Conservation (phyloP, 331 rosid species). For the Rosa hybrid region DNA sequence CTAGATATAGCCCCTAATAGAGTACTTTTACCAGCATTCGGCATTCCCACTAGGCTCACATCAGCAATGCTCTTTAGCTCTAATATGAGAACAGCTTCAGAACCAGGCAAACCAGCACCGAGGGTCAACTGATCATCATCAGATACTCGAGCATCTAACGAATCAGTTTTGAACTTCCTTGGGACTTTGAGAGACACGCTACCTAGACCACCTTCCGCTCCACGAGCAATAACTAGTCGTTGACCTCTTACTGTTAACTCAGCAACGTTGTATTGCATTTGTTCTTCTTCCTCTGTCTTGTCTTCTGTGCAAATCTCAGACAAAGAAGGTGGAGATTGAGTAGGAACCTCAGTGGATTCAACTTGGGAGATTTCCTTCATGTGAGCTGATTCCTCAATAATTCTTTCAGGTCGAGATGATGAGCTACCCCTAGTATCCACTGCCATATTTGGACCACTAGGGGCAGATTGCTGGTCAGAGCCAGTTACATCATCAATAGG, state of each 20-base stretch:
- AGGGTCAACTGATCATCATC: constrained; percentile 42
- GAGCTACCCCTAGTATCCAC: constrained; percentile 23
- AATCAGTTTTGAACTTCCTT: constrained; percentile 36
- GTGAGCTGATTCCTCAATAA: constrained; percentile 24
- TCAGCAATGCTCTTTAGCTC: constrained; percentile 95
- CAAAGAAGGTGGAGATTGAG: constrained; percentile 36
- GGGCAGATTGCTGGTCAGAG: constrained; percentile 23
- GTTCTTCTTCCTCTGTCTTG: constrained; percentile 41
- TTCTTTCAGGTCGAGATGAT: constrained; percentile 28
- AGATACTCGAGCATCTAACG: constrained; percentile 25
- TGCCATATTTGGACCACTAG: constrained; percentile 25
- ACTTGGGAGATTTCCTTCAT: constrained; percentile 22
- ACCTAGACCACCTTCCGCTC: constrained; percentile 86
- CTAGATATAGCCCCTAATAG: constrained; percentile 84
- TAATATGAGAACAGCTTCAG: constrained; percentile 68
- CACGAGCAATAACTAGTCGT: constrained; percentile 58
- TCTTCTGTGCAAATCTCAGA: constrained; percentile 36
- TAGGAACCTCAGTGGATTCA: constrained; percentile 25
- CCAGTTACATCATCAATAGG: constrained; percentile 49
- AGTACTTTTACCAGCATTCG: constrained; percentile 98
- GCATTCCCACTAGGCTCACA: constrained; percentile 95
- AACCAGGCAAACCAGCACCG: constrained; percentile 57
- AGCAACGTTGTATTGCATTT: constrained; percentile 57
- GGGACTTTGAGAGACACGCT: constrained; percentile 47
- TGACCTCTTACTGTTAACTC: constrained; percentile 85